These are phyloP conservation scores for Harringtonia lauricola DNA, from an alignment of 2,329 filamentous ascomycete species.

Conservation along the genomic window DNA sequence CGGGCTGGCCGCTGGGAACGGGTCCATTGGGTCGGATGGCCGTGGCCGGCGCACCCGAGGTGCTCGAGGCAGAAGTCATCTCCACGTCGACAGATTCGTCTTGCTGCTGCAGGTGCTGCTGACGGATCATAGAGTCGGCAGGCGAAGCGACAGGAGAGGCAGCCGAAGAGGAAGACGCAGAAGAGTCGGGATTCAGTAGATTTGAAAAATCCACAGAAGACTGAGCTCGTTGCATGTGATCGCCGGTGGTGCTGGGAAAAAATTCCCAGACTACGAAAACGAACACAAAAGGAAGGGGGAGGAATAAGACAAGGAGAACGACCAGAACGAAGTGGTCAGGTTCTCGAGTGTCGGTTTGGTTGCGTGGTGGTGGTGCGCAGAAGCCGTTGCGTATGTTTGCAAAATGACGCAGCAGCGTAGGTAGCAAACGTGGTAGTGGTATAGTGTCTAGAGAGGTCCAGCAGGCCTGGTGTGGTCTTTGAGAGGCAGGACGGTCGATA, in stretches of 20 bases:
- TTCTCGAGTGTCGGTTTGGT: background rate
- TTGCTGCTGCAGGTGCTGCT: conserved; percentile 18
- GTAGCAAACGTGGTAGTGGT: no score
- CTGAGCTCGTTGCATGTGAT: conserved; percentile 66
- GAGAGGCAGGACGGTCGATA: no score
- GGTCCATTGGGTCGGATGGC: conserved; percentile 52
- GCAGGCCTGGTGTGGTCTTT: no score
- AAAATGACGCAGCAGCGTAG: no score
- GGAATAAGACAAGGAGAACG: background rate
- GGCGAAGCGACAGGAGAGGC: conserved; percentile 6
- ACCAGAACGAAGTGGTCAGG: background rate
- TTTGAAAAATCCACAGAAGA: conserved; percentile 66
- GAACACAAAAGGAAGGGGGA: background rate
- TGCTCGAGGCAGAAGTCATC: conserved; percentile 24
- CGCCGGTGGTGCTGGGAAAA: conserved; percentile 17
- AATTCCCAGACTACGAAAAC: conserved; percentile 4
- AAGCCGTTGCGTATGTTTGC: no score
- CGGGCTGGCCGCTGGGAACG: conserved; percentile 47
- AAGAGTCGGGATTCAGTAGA: conserved; percentile 52
- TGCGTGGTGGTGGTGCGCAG: background rate
- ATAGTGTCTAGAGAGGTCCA: background rate
- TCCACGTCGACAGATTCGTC: conserved; percentile 26
- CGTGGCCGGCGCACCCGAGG: conserved; percentile 26
- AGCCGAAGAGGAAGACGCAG: no score
- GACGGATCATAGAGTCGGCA: conserved; percentile 16